phyloP scores from a whole-genome alignment of 192 early-diverging fungal species.

The Mortierella hygrophila region DNA sequence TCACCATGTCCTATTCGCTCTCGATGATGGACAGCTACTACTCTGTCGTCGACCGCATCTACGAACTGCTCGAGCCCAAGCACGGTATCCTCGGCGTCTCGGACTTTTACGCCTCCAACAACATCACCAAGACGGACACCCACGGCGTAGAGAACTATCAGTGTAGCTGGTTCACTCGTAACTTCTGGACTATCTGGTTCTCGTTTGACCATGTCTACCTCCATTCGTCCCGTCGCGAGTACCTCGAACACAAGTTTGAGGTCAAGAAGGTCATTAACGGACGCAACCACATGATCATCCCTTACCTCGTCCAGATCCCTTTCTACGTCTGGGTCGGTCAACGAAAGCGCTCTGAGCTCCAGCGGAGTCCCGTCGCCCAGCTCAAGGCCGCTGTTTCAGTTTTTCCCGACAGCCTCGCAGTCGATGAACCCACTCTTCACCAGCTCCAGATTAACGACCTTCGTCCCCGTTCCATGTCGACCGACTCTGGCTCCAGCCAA shows the following conservation, averaged over 20 bases:
- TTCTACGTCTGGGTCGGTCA: constrained; percentile 90
- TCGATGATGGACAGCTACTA: constrained; percentile 88
- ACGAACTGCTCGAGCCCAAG: constrained; percentile 67
- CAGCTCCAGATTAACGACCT: constrained; percentile 25
- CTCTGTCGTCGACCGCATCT: constrained; percentile 76
- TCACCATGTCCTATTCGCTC: constrained; percentile 91
- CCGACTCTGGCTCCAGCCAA: constrained; percentile 39
- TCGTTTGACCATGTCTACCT: constrained; percentile 87
- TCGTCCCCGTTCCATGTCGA: constrained; percentile 52
- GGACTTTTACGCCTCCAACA: constrained; percentile 84
- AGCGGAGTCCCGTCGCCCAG: not conserved
- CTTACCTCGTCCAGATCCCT: constrained; percentile 81
- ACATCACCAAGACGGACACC: constrained; percentile 54
- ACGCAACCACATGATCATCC: constrained; percentile 80
- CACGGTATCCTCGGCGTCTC: constrained; percentile 80
- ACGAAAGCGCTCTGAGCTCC: constrained; percentile 39
- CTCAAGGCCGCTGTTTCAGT: constrained; percentile 11
- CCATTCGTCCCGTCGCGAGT: constrained; percentile 82
- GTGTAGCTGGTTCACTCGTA: constrained; percentile 82
- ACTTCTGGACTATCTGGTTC: constrained; percentile 93
- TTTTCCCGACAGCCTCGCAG: not conserved
- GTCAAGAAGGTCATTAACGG: constrained; percentile 80
- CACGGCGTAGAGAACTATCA: constrained; percentile 72
- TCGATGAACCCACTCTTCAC: constrained; percentile 23
- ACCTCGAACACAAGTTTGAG: constrained; percentile 86